Evolutionary conservation across 768 basidiomycete species (phyloP).

Genomic region (Xerocomus brunneocitrinus): DNA sequence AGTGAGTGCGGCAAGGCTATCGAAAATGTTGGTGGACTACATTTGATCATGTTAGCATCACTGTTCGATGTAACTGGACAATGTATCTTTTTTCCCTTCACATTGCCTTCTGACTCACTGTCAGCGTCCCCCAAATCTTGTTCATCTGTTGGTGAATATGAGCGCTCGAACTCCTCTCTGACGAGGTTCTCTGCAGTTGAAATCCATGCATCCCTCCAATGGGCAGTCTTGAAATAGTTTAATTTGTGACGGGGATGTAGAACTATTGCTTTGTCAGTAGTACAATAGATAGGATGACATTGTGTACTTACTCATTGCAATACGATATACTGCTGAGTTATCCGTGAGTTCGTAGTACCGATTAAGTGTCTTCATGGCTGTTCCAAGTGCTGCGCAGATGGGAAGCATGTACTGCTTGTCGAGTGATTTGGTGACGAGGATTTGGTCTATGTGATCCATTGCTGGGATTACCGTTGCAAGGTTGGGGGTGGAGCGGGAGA

Average conservation of each 20-base stretch:
- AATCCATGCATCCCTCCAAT: too few relatives aligned
- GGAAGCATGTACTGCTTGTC: not conserved
- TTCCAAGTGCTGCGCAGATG: not conserved
- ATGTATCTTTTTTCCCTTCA: not conserved
- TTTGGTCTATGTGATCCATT: not conserved
- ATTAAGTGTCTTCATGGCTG: not conserved
- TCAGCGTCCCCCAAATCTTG: too few relatives aligned
- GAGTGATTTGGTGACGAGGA: not conserved
- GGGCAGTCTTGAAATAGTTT: not conserved
- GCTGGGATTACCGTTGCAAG: not conserved
- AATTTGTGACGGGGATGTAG: not conserved
- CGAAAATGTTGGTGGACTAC: not conserved
- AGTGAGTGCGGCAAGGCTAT: not conserved
- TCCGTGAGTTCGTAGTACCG: not conserved
- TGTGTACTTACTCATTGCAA: not conserved
- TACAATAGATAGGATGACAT: not conserved
- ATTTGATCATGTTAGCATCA: not conserved
- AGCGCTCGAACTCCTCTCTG: too few relatives aligned
- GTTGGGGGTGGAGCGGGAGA: not conserved
- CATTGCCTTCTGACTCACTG: too few relatives aligned
- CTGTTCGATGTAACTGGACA: not conserved
- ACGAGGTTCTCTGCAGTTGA: too few relatives aligned
- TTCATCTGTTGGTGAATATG: too few relatives aligned
- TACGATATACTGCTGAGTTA: not conserved
- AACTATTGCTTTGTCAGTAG: not conserved